A percentile compares a stretch with the other conserved stretches of the same genome.
phyloP scores from a whole-genome alignment of 2,329 filamentous ascomycete genomes.

The Ophiostoma populinum region DNA sequence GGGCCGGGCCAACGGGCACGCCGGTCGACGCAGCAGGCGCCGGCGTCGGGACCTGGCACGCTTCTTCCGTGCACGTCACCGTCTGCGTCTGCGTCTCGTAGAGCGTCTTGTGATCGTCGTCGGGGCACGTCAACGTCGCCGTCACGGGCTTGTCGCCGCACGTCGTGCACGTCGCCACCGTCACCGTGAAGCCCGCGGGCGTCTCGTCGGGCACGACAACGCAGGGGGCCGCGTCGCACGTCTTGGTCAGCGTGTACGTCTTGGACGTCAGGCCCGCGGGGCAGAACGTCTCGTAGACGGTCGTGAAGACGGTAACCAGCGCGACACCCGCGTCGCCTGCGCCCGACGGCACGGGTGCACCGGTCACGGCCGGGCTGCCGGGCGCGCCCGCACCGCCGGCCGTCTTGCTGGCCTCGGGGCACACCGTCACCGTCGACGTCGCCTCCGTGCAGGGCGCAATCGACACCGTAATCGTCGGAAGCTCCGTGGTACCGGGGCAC shows the following conservation, averaged over 20 bases:
- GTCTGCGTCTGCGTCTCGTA: not conserved
- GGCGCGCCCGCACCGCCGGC: not conserved
- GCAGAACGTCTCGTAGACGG: constrained; percentile 8
- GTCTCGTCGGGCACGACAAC: constrained; percentile 2
- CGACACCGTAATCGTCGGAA: constrained; percentile 8
- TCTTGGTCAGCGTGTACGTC: constrained; percentile 13
- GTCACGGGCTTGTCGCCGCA: constrained; percentile 8
- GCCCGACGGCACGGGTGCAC: too few relatives aligned
- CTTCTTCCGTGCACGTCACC: too few relatives aligned
- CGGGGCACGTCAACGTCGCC: constrained; percentile 9
- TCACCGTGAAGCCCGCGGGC: constrained; percentile 10
- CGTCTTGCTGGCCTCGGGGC: constrained; percentile 3
- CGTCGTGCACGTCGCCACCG: constrained; percentile 8
- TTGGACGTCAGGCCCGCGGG: constrained; percentile 5
- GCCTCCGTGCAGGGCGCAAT: not conserved
- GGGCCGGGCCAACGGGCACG: not conserved
- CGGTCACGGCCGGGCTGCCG: too few relatives aligned
- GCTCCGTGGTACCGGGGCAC: constrained; percentile 9
- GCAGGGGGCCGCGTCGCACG: constrained; percentile 10
- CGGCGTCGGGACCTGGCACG: too few relatives aligned
- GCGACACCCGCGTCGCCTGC: not conserved
- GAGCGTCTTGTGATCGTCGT: constrained; percentile 1
- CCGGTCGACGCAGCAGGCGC: not conserved
- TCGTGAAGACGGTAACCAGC: constrained; percentile 6
- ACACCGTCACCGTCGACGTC: constrained; percentile 1